These are phyloP conservation scores for Trametes sanguinea DNA, from an alignment of 768 basidiomycete species.

Conservation along the genomic window DNA sequence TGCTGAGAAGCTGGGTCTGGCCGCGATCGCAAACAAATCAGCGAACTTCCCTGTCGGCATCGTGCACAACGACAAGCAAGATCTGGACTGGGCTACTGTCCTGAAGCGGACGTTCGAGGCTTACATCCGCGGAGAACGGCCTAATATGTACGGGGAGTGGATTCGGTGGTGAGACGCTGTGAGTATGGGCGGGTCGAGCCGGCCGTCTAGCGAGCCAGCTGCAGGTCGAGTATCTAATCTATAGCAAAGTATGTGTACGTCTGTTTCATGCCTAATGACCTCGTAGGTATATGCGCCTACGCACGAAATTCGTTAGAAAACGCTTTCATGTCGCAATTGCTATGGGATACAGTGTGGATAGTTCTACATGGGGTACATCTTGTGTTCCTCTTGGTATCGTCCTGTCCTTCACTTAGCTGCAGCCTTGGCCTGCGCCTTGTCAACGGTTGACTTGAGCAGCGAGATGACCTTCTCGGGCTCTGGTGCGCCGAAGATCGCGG, in stretches of 20 bases:
- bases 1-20: conserved; percentile 70
- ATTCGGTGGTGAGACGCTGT: conserved; percentile 41
- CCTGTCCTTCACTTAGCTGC: conserved; percentile 24
- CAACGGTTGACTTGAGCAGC: conserved; percentile 67
- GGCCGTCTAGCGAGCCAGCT: too few species aligned
- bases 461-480: conserved; percentile 79
- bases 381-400: not conserved
- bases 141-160: conserved; percentile 95
- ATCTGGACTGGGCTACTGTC: conserved; percentile 91
- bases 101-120: conserved; percentile 95
- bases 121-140: conserved; percentile 86
- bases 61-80: conserved; percentile 62
- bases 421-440: conserved; percentile 60
- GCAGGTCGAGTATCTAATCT: too few species aligned
- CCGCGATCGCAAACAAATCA: conserved; percentile 28
- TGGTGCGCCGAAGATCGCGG: conserved; percentile 86
- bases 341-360: conserved; percentile 20
- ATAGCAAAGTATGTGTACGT: not conserved
- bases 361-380: conserved; percentile 11
- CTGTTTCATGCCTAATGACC: conserved; percentile 3
- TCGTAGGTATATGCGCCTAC: not conserved
- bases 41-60: conserved; percentile 8
- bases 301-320: not conserved
- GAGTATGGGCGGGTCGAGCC: too few species aligned
- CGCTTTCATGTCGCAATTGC: conserved; percentile 4